Conservation (phyloP, 192 early-diverging fungal species). For the Backusella tuberculispora region DNA sequence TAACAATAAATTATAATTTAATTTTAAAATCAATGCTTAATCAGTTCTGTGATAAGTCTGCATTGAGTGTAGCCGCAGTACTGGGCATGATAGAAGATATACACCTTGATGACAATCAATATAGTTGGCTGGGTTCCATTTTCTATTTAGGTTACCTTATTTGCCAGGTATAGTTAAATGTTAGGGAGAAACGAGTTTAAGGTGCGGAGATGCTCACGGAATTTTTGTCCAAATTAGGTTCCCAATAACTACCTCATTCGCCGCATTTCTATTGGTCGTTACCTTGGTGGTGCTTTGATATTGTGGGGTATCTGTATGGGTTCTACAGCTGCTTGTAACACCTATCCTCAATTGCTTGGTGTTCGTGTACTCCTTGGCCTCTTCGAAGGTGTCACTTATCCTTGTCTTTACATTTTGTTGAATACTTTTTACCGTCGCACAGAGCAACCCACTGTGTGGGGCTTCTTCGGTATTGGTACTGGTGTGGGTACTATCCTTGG, state of each 20-base stretch:
- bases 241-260: constrained; percentile 15
- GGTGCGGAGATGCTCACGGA: not conserved
- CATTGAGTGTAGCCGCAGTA: constrained; percentile 23
- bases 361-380: constrained; percentile 33
- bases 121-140: constrained; percentile 30
- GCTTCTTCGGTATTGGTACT: constrained; percentile 17
- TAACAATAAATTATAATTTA: not conserved
- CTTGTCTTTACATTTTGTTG: constrained; percentile 24
- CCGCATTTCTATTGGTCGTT: not conserved
- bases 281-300: constrained; percentile 20
- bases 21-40: constrained; percentile 7
- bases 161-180: constrained; percentile 24
- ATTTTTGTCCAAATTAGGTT: not conserved
- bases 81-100: constrained; percentile 26
- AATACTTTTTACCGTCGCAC: constrained; percentile 27
- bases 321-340: constrained; percentile 13
- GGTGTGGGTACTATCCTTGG: constrained; percentile 28
- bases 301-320: constrained; percentile 28
- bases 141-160: constrained; percentile 40
- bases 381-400: constrained; percentile 28
- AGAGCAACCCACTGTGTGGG: constrained; percentile 21
- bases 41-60: constrained; percentile 38
- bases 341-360: constrained; percentile 26
- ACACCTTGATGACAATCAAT: constrained; percentile 10
- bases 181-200: not conserved